phyloP scores from a whole-genome alignment of 805 yeast genomes.

The Wickerhamiella parazyma region DNA sequence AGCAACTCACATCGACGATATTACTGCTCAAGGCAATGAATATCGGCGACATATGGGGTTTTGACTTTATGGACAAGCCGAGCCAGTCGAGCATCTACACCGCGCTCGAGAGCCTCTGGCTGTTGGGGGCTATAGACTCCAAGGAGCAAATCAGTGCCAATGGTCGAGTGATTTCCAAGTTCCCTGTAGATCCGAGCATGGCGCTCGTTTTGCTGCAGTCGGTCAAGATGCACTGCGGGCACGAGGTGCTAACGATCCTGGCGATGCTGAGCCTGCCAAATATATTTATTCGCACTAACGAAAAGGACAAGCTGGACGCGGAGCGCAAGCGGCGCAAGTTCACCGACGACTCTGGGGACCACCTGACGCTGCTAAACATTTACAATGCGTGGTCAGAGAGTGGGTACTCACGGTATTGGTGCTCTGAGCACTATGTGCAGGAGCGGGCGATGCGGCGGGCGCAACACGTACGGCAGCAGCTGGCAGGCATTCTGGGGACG shows the following conservation, averaged over 20 bases:
- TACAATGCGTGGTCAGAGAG: constrained; percentile 64
- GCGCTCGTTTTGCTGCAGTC: constrained; percentile 63
- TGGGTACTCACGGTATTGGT: constrained; percentile 66
- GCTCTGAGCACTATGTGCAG: constrained; percentile 70
- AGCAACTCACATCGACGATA: constrained; percentile 64
- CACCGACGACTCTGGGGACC: constrained; percentile 53
- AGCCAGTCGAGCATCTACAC: constrained; percentile 55
- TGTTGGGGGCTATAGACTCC: constrained; percentile 66
- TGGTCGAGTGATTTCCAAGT: constrained; percentile 79
- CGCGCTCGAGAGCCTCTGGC: constrained; percentile 69
- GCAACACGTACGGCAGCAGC: constrained; percentile 56
- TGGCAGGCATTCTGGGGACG: constrained; percentile 35
- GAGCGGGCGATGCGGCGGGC: constrained; percentile 58
- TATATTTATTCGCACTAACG: constrained; percentile 57
- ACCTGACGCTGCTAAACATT: constrained; percentile 56
- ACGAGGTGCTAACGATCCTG: constrained; percentile 58
- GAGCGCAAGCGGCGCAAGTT: constrained; percentile 50
- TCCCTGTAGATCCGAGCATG: constrained; percentile 84
- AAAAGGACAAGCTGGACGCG: constrained; percentile 40
- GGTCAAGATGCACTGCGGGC: constrained; percentile 43
- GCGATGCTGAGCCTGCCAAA: constrained; percentile 75
- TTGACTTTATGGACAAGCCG: constrained; percentile 90
- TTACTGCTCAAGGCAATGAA: constrained; percentile 71
- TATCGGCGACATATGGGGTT: constrained; percentile 61
- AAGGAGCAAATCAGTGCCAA: constrained; percentile 62